Base-by-base conservation (phyloP, 257 asterid species). In the Primulina eburnea region DNA sequence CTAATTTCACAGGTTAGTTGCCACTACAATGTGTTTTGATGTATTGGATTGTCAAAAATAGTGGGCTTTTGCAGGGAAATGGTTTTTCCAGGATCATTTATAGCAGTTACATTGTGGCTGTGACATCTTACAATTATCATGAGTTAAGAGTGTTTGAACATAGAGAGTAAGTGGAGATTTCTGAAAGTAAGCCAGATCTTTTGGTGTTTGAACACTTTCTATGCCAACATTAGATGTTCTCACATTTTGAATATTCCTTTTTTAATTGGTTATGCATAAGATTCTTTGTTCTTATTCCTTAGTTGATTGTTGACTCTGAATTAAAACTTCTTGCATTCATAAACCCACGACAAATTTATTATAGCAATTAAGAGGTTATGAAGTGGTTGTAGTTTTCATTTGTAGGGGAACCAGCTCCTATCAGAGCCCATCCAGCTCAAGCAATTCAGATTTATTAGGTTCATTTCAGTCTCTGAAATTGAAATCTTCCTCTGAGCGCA, bases 401-500 rank as follows among this genome's bases (percentile, higher is more conserved):
- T 77, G 79, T 89, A 92, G 98, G 83, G 77, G 86, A 72, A 75
- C 81, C 82, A 81, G 86, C 84, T 74, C 82, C 37, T 91, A 85
- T 72, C 82, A 74, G 67, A 79, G 80, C 28, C 76, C 81, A 30
- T 56, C 84, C 76, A 52, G 24, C 34, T 85, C 78, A 33, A 75
- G 88, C 72, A 84, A 90, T 63, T 85, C 95, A 33, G 94, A 90
- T 82, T 21, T 92, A 26, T 90, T 90, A 11, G 96, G 89, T 79
- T 84, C 97, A 10, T 87, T 92, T 73, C 93, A 84, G 77, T 90
- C 98, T 0, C 78, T 88, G 68, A 88, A 77, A 82, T 63, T 88
- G 77, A 82, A 75, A 59, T 74, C 95, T 71, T 78, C 87, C 52
- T 76, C 95, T 30, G 86, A 82, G 40, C 75, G 58, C 56, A 79